Evolutionary conservation across 2,329 filamentous ascomycete genomes (phyloP).

Genomic region (Coniochaeta prunicola): DNA sequence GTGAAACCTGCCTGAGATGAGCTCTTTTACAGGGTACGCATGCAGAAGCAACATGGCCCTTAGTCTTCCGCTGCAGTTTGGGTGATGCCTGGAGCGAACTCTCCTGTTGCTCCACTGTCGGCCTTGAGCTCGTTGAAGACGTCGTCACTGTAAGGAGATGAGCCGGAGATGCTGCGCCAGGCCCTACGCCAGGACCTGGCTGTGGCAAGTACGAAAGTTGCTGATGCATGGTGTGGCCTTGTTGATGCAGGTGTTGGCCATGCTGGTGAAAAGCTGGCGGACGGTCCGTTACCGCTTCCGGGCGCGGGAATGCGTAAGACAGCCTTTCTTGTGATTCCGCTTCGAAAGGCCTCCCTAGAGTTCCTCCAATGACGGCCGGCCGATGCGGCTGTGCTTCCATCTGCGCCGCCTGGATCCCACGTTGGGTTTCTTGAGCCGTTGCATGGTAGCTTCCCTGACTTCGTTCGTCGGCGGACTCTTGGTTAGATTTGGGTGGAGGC

Average conservation of each 20-base stretch:
- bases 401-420: conserved; percentile 28
- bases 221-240: conserved; percentile 23
- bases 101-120: conserved; percentile 23
- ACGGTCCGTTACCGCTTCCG: conserved; percentile 27
- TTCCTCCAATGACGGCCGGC: conserved; percentile 15
- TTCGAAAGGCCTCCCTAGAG: conserved; percentile 28
- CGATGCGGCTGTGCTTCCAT: conserved; percentile 24
- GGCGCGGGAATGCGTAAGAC: conserved; percentile 30
- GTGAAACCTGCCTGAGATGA: conserved; percentile 55
- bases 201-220: conserved; percentile 16
- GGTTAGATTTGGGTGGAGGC: conserved; percentile 50
- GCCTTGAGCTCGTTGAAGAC: background rate
- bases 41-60: conserved; percentile 76
- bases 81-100: conserved; percentile 43
- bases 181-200: conserved; percentile 17
- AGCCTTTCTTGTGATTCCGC: conserved; percentile 30
- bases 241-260: conserved; percentile 22
- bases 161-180: conserved; percentile 23
- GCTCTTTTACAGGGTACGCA: conserved; percentile 82
- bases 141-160: conserved; percentile 20
- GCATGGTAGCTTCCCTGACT: conserved; percentile 40
- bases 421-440: conserved; percentile 45
- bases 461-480: conserved; percentile 45
- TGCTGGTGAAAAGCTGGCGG: conserved; percentile 18
- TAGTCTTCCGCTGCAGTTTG: conserved; percentile 60